phyloP scores from a whole-genome alignment of 352 stramenopile genomes.

The Globisporangium cystogenes region DNA sequence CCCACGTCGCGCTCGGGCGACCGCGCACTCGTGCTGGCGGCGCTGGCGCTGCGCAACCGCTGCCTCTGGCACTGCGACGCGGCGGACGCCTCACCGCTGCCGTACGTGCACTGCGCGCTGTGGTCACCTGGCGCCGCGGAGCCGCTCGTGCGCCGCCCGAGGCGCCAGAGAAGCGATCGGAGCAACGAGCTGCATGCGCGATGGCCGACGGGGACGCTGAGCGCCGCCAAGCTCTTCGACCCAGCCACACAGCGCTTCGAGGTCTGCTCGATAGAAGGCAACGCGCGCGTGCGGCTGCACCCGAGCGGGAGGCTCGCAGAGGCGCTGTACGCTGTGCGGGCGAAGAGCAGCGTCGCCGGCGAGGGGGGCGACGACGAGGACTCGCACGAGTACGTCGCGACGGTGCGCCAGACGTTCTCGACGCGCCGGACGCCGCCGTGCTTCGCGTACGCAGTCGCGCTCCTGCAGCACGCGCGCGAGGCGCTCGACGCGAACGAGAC shows the following conservation, averaged over 20 bases:
- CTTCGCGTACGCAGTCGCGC: slow-evolving; percentile 33
- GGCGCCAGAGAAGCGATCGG: too few species aligned
- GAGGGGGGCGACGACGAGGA: slow-evolving; percentile 3
- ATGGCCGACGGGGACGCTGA: slow-evolving; percentile 23
- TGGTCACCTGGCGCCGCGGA: background rate
- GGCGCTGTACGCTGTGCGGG: slow-evolving; percentile 25
- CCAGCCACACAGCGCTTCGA: slow-evolving; percentile 29
- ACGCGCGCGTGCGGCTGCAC: slow-evolving; percentile 35
- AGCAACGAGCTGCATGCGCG: slow-evolving; percentile 19
- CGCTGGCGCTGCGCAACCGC: slow-evolving; percentile 50
- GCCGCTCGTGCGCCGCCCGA: too few species aligned
- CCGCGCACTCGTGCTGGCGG: slow-evolving; percentile 29
- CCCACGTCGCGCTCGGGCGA: slow-evolving; percentile 48
- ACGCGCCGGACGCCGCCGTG: slow-evolving; percentile 19
- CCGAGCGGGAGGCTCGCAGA: slow-evolving; percentile 31
- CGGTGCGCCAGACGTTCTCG: slow-evolving; percentile 38
- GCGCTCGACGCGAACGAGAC: slow-evolving; percentile 17
- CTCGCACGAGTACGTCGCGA: slow-evolving; percentile 28
- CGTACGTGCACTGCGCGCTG: slow-evolving; percentile 41
- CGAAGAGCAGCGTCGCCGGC: slow-evolving; percentile 15
- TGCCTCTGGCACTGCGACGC: slow-evolving; percentile 20
- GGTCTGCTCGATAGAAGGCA: slow-evolving; percentile 63
- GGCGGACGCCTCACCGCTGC: slow-evolving; percentile 5
- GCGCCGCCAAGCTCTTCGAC: slow-evolving; percentile 26
- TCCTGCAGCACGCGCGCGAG: slow-evolving; percentile 25